Evolutionary conservation across 306 rosid genomes (phyloP).

Genomic region (Lathyrus aphaca): DNA sequence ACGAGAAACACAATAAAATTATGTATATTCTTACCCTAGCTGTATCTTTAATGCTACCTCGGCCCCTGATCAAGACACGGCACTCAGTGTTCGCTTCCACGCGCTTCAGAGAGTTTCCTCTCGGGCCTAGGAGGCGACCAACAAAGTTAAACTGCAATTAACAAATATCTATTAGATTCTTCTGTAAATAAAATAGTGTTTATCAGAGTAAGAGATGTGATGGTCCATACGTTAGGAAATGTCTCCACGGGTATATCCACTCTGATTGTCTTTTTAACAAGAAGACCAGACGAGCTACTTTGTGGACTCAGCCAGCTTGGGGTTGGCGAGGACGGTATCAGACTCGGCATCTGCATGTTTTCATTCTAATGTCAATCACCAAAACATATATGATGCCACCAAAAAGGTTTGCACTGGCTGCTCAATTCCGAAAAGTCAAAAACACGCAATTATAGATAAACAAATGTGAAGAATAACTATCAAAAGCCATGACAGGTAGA

Average conservation of each 20-base stretch:
- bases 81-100: slow-evolving; percentile 94
- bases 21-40: slow-evolving; percentile 62
- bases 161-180: slow-evolving; percentile 43
- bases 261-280: slow-evolving; percentile 87
- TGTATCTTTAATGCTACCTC: slow-evolving; percentile 98
- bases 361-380: slow-evolving; percentile 46
- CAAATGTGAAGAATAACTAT: slow-evolving; percentile 3
- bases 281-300: slow-evolving; percentile 80
- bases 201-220: slow-evolving; percentile 1
- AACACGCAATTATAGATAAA: slow-evolving; percentile 13
- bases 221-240: slow-evolving; percentile 70
- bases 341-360: slow-evolving; percentile 75
- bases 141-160: slow-evolving; percentile 85
- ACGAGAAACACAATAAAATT: not conserved
- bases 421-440: slow-evolving; percentile 23
- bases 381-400: not conserved
- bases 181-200: not conserved
- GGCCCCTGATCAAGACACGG: slow-evolving; percentile 97
- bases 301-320: slow-evolving; percentile 82
- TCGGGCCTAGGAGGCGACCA: slow-evolving; percentile 97
- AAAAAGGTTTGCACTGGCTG: too few relatives aligned
- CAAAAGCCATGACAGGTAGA: slow-evolving; percentile 34
- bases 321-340: slow-evolving; percentile 70
- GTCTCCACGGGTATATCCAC: slow-evolving; percentile 90
- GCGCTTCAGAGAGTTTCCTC: slow-evolving; percentile 98